Conservation (phyloP, 2,329 filamentous ascomycete species). For the Aspergillus spinulosporus region DNA sequence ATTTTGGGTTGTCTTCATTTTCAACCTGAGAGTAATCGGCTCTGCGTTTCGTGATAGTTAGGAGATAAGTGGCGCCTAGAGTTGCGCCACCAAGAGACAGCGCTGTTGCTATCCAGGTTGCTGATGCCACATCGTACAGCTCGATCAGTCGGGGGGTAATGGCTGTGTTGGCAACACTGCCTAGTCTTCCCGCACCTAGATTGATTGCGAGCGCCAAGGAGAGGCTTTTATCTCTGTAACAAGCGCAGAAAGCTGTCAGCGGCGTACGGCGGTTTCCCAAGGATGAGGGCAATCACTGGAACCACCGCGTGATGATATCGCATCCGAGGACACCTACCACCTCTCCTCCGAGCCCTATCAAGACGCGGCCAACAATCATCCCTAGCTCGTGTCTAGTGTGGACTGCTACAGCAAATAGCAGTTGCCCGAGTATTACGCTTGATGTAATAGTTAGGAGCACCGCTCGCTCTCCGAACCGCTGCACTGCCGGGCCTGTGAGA, state of each 20-base stretch:
- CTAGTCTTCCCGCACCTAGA: conserved; percentile 2
- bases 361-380: conserved; percentile 9
- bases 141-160: conserved; percentile 1
- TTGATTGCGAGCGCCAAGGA: conserved; percentile 5
- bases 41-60: background rate
- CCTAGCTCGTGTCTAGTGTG: background rate
- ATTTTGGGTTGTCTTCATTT: background rate
- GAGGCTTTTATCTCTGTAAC: background rate
- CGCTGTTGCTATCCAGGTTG: conserved; percentile 8
- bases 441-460: background rate
- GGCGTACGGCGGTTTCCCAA: background rate
- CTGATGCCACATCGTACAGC: background rate
- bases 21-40: background rate
- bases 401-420: conserved; percentile 5
- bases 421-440: conserved; percentile 3
- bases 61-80: background rate
- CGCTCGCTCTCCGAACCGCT: conserved; percentile 4
- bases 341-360: conserved; percentile 13
- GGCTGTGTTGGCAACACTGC: conserved; percentile 11
- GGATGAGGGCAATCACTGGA: conserved; percentile 7
- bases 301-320: conserved; percentile 12
- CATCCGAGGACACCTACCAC: conserved; percentile 8
- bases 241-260: background rate
- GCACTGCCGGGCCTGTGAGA: conserved; percentile 5
- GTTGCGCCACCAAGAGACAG: background rate